Conservation (phyloP, 257 asterid species). For the Asclepias syriaca region DNA sequence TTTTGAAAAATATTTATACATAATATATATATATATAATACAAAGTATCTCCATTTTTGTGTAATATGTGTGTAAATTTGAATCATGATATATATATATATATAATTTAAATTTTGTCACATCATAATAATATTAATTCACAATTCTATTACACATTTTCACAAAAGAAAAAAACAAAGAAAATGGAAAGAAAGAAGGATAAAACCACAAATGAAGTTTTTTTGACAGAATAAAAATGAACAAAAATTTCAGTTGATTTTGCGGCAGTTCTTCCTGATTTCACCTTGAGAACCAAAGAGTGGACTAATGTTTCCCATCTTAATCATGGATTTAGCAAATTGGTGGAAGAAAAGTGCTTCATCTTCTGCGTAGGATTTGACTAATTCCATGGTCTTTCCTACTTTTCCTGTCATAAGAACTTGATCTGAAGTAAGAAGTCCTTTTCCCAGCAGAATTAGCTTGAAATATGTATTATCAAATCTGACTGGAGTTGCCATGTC, state of each 20-base stretch:
- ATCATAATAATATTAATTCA: neutral
- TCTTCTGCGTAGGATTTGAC: conserved; percentile 58
- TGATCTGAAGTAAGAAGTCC: conserved; percentile 71
- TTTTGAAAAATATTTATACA: too few relatives aligned
- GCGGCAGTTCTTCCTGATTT: conserved; percentile 67
- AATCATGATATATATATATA: too few relatives aligned
- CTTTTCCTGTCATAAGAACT: conserved; percentile 54
- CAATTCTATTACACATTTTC: neutral
- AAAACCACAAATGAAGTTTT: neutral
- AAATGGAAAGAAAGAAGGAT: neutral
- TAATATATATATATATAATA: too few relatives aligned
- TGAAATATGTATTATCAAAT: conserved; percentile 73
- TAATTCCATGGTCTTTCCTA: conserved; percentile 27
- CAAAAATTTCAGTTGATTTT: conserved; percentile 28
- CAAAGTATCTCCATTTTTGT: too few relatives aligned
- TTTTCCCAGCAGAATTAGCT: conserved; percentile 50
- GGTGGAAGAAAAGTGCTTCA: conserved; percentile 48
- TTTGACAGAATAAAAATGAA: neutral
- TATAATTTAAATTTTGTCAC: too few relatives aligned
- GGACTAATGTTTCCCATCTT: conserved; percentile 67
- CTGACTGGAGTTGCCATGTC: conserved; percentile 59
- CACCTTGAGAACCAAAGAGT: conserved; percentile 48
- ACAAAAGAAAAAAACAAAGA: too few relatives aligned
- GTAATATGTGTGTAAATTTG: too few relatives aligned
- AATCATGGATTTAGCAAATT: conserved; percentile 64